A percentile compares a stretch with the other conserved stretches of the same genome.
Conservation (phyloP, 192 early-diverging fungal species). For the Coemansia furcata region DNA sequence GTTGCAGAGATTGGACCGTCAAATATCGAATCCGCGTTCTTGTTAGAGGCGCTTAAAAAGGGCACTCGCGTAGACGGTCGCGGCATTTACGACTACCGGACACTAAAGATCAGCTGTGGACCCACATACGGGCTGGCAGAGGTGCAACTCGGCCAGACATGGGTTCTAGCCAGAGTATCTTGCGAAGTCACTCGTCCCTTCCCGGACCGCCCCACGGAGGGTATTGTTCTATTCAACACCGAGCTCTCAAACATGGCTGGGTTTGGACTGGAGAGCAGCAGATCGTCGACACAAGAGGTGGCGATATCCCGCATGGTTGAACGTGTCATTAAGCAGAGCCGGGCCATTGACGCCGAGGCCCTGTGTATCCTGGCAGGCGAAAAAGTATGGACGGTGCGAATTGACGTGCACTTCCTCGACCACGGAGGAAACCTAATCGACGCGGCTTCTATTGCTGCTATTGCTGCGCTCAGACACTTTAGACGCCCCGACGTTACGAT, state of each 20-base stretch:
- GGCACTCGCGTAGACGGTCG: constrained; percentile 79
- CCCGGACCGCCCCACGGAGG: constrained; percentile 82
- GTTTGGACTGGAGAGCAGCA: constrained; percentile 61
- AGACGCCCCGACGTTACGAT: constrained; percentile 94
- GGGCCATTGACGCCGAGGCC: constrained; percentile 94
- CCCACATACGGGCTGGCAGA: constrained; percentile 69
- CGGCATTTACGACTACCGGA: constrained; percentile 70
- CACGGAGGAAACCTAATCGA: constrained; percentile 94
- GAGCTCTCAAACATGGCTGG: constrained; percentile 88
- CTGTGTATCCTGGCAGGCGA: constrained; percentile 94
- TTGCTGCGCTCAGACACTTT: constrained; percentile 88
- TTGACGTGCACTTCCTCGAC: constrained; percentile 91
- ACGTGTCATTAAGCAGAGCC: constrained; percentile 74
- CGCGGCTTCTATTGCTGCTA: constrained; percentile 85
- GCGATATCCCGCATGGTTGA: constrained; percentile 84
- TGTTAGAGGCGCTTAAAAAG: constrained; percentile 65
- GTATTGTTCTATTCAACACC: constrained; percentile 79
- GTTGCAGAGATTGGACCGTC: constrained; percentile 56
- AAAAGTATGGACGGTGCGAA: constrained; percentile 91
- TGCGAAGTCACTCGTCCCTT: constrained; percentile 69
- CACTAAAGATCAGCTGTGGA: constrained; percentile 65
- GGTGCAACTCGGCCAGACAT: constrained; percentile 82
- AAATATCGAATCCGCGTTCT: constrained; percentile 74
- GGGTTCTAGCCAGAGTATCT: constrained; percentile 67
- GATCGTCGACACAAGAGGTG: constrained; percentile 78